Conservation (phyloP, 352 stramenopile genomes). For the Globisporangium apiculatum region DNA sequence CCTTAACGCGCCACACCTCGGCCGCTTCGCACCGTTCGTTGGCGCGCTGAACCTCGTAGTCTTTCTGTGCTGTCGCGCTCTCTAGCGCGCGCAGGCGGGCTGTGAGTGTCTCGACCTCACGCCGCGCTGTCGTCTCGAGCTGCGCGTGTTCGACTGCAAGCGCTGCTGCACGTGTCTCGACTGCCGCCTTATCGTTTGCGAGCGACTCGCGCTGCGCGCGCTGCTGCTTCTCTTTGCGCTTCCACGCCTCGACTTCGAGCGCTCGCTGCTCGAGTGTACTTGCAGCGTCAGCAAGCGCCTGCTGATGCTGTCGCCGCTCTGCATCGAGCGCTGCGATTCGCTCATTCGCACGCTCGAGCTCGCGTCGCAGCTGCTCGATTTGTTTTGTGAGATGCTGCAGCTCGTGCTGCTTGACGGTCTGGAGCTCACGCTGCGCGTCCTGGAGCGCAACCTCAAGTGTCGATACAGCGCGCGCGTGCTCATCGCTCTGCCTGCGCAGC, state of each 20-base stretch:
- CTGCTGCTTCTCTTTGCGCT: slow-evolving; percentile 36
- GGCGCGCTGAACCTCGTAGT: slow-evolving; percentile 36
- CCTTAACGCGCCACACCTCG: slow-evolving; percentile 38
- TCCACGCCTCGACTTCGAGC: slow-evolving; percentile 35
- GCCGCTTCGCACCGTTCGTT: slow-evolving; percentile 43
- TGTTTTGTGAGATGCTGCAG: slow-evolving; percentile 28
- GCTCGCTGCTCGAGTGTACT: slow-evolving; percentile 28
- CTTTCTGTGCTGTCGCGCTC: slow-evolving; percentile 36
- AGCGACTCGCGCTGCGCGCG: slow-evolving; percentile 28
- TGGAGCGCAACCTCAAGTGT: slow-evolving; percentile 24
- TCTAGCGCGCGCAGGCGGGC: slow-evolving; percentile 41
- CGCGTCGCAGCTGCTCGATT: slow-evolving; percentile 28
- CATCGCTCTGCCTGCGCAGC: slow-evolving; percentile 22
- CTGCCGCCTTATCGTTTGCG: slow-evolving; percentile 19
- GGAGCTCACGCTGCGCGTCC: slow-evolving; percentile 20
- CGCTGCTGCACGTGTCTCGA: slow-evolving; percentile 26
- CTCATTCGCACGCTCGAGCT: slow-evolving; percentile 26
- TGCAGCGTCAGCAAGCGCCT: slow-evolving; percentile 16
- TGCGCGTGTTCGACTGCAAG: slow-evolving; percentile 27
- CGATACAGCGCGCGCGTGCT: slow-evolving; percentile 15
- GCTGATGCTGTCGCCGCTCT: slow-evolving; percentile 22
- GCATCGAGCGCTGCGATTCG: slow-evolving; percentile 19
- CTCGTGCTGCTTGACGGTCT: slow-evolving; percentile 18
- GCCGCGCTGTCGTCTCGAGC: slow-evolving; percentile 21
- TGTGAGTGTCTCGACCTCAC: slow-evolving; percentile 38